These are phyloP conservation scores for Talaromyces sp. DNA, from an alignment of 2,329 filamentous ascomycete genomes.

Conservation along the genomic window DNA sequence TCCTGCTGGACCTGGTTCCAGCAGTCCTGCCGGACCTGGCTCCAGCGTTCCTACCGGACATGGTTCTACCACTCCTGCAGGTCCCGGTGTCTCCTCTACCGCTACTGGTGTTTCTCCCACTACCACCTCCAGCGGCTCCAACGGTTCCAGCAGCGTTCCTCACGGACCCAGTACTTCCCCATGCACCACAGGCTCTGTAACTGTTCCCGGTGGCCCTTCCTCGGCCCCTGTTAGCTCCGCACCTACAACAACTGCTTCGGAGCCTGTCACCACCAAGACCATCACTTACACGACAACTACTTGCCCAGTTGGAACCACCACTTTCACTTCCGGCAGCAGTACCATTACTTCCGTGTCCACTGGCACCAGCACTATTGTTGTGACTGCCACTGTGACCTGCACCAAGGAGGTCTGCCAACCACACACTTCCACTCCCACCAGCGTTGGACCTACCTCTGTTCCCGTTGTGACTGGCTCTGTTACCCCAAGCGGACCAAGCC, in stretches of 20 bases:
- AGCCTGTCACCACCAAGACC: constrained; percentile 5
- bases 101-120: background rate
- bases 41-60: background rate
- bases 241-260: background rate
- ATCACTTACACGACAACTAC: constrained; percentile 9
- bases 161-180: background rate
- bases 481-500: background rate
- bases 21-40: background rate
- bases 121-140: background rate
- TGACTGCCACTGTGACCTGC: constrained; percentile 15
- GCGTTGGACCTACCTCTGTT: background rate
- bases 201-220: background rate
- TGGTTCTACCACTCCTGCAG: background rate
- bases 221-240: background rate
- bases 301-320: constrained; percentile 9
- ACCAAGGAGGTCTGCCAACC: constrained; percentile 13
- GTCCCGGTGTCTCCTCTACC: background rate
- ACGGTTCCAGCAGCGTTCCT: background rate
- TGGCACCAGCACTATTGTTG: constrained; percentile 13
- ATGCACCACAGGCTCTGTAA: background rate
- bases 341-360: constrained; percentile 8
- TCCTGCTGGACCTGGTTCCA: background rate
- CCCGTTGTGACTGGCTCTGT: background rate
- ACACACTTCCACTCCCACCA: constrained; percentile 1
- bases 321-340: constrained; percentile 5